Conservation (phyloP, 108 stramenopile species). For the Nannochloropsis salina region DNA sequence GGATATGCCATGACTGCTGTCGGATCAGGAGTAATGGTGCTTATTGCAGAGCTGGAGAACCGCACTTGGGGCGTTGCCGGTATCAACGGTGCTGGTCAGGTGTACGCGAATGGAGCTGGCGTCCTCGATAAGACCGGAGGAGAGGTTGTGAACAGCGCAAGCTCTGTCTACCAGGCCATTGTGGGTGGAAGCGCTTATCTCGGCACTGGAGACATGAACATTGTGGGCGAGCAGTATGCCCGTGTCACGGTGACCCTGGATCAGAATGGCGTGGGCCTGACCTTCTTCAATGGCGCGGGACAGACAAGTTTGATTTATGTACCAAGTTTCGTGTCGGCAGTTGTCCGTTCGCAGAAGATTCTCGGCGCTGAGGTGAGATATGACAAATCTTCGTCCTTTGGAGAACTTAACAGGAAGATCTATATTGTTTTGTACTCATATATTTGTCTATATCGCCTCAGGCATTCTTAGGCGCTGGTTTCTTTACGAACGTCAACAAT, state of each 20-base stretch:
- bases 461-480: neutral
- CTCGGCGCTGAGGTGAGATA: conserved; percentile 11
- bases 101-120: neutral
- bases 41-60: neutral
- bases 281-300: neutral
- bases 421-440: too few species aligned
- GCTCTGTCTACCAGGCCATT: neutral
- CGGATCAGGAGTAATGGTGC: neutral
- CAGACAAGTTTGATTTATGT: neutral
- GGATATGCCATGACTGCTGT: neutral
- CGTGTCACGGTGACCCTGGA: neutral
- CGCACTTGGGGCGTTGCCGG: neutral
- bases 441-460: too few species aligned
- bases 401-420: neutral
- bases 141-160: neutral
- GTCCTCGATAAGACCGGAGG: neutral
- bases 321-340: neutral
- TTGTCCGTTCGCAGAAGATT: neutral
- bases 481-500: neutral
- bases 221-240: neutral
- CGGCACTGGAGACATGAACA: neutral
- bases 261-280: neutral
- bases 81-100: neutral
- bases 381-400: too few species aligned
- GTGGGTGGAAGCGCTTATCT: neutral